A percentile compares a stretch with the other conserved stretches of the same genome.
These are phyloP conservation scores for Salisapilia sapeloensis DNA, from an alignment of 352 stramenopile genomes.

Conservation along the genomic window DNA sequence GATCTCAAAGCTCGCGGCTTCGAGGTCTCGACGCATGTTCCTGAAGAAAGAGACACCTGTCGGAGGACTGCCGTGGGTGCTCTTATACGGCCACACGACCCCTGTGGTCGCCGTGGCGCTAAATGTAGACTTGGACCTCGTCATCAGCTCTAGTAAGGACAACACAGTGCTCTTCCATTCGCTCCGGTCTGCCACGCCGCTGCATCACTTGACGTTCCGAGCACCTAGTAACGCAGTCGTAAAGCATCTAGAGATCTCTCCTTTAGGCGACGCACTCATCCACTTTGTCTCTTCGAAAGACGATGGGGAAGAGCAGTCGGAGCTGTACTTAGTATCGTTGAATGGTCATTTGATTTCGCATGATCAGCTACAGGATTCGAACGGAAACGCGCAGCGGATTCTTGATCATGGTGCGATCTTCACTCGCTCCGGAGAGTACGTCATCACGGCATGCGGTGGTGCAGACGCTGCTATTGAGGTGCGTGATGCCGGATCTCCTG, in stretches of 20 bases:
- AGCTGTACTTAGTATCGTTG: conserved; percentile 69
- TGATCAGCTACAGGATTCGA: conserved; percentile 20
- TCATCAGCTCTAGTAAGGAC: conserved; percentile 61
- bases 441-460: conserved; percentile 45
- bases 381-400: conserved; percentile 29
- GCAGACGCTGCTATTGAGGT: conserved; percentile 60
- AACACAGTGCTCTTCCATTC: conserved; percentile 66
- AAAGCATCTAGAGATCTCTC: conserved; percentile 59
- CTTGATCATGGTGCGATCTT: conserved; percentile 55
- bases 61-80: conserved; percentile 57
- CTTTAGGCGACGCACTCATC: conserved; percentile 47
- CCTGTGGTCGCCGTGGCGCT: conserved; percentile 63
- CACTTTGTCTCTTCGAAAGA: conserved; percentile 45
- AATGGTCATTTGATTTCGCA: conserved; percentile 62
- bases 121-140: conserved; percentile 69
- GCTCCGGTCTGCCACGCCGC: conserved; percentile 42
- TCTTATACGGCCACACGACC: conserved; percentile 58
- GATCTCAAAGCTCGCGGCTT: conserved; percentile 65
- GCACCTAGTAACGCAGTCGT: conserved; percentile 28
- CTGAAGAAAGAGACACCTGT: conserved; percentile 73
- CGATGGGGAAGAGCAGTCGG: conserved; percentile 31
- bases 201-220: conserved; percentile 55
- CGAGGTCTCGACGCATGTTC: conserved; percentile 65
- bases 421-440: conserved; percentile 61
- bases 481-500: conserved; percentile 35